Conservation (phyloP, 1,139 yeast genomes). For the Pichia kudriavzevii region DNA sequence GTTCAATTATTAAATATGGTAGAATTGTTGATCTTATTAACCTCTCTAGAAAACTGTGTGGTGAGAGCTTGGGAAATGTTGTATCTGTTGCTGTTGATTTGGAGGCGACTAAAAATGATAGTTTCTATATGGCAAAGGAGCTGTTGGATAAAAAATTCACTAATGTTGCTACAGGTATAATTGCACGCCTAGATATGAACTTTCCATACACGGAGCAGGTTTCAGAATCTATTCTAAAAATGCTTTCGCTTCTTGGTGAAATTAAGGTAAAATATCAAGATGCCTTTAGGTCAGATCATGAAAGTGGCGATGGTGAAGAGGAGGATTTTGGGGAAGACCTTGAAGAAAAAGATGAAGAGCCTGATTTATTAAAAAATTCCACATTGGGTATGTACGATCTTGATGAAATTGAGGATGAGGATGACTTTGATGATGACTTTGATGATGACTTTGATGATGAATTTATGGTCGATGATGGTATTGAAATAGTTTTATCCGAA, state of each 20-base stretch:
- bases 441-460: slow-evolving; percentile 28
- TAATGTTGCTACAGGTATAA: slow-evolving; percentile 43
- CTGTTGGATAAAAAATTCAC: slow-evolving; percentile 64
- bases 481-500: slow-evolving; percentile 32
- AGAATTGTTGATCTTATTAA: slow-evolving; percentile 54
- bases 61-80: slow-evolving; percentile 37
- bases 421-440: slow-evolving; percentile 33
- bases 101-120: slow-evolving; percentile 47
- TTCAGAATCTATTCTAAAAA: slow-evolving; percentile 49
- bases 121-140: slow-evolving; percentile 52
- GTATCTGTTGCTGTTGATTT: slow-evolving; percentile 39
- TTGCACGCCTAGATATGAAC: slow-evolving; percentile 63
- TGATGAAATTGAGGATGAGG: slow-evolving; percentile 63
- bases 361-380: slow-evolving; percentile 79
- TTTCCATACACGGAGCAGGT: slow-evolving; percentile 59
- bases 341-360: slow-evolving; percentile 61
- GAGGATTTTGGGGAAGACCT: slow-evolving; percentile 56
- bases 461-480: slow-evolving; percentile 17
- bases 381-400: slow-evolving; percentile 93
- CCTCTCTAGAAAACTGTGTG: slow-evolving; percentile 36
- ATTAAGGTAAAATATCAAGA: slow-evolving; percentile 54
- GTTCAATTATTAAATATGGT: slow-evolving; percentile 39
- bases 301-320: slow-evolving; percentile 46
- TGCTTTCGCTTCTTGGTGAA: slow-evolving; percentile 56
- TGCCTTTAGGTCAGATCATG: slow-evolving; percentile 45